phyloP scores from a whole-genome alignment of 305 asterid species.

The Solanum aculeatissimum region DNA sequence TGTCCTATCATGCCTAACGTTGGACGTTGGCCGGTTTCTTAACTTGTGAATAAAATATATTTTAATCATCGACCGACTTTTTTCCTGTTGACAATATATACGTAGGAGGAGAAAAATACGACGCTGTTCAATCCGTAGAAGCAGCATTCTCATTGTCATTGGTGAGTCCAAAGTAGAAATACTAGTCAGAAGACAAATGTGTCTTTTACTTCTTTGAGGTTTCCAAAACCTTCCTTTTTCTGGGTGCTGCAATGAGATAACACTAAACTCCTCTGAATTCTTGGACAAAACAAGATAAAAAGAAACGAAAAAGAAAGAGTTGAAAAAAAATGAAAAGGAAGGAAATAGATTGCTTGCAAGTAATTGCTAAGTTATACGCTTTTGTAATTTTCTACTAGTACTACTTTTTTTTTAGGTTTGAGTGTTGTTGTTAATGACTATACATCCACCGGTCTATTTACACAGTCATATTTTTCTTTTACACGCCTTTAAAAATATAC shows the following conservation, averaged over 20 bases:
- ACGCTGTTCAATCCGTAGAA: conserved; percentile 25
- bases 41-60: neutral
- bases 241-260: neutral
- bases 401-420: neutral
- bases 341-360: neutral
- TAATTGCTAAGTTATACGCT: neutral
- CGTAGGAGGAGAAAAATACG: neutral
- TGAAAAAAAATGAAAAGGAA: neutral
- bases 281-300: neutral
- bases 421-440: neutral
- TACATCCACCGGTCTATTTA: neutral
- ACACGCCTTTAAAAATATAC: neutral
- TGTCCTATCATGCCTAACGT: conserved; percentile 20
- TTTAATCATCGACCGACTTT: conserved; percentile 25
- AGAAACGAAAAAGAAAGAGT: neutral
- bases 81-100: neutral
- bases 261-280: neutral
- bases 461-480: neutral
- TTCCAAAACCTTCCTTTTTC: neutral
- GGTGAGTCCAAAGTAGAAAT: neutral
- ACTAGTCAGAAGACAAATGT: conserved; percentile 2
- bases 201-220: neutral
- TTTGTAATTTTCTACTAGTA: neutral
- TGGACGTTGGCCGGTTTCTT: conserved; percentile 28
- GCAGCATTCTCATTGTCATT: conserved; percentile 5